These are phyloP conservation scores for Yamadazyma tumulicola DNA, from an alignment of 805 yeast genomes.

Conservation along the genomic window DNA sequence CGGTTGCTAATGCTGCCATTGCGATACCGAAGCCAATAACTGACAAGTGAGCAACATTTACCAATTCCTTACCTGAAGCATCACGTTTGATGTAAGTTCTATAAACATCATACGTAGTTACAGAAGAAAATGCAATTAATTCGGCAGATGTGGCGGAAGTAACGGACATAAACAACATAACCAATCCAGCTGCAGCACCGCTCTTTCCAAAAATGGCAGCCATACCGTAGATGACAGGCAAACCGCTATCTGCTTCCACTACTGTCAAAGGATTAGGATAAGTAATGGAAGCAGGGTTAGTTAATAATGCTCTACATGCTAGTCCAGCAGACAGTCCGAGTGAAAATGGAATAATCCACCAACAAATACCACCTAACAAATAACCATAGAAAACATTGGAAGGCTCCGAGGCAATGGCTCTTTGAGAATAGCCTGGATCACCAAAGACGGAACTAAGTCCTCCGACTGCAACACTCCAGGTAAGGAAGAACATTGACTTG, in stretches of 20 bases:
- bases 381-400: constrained; percentile 20
- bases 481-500: constrained; percentile 10
- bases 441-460: constrained; percentile 23
- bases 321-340: constrained; percentile 31
- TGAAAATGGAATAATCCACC: constrained; percentile 25
- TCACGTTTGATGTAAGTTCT: constrained; percentile 21
- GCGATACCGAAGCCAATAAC: constrained; percentile 21
- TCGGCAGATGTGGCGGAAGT: constrained; percentile 42
- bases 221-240: constrained; percentile 19
- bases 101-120: constrained; percentile 24
- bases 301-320: constrained; percentile 32
- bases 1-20: constrained; percentile 16
- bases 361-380: constrained; percentile 20
- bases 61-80: constrained; percentile 22
- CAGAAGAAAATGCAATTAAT: constrained; percentile 38
- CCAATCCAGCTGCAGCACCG: constrained; percentile 25
- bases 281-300: constrained; percentile 13
- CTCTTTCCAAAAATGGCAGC: constrained; percentile 22
- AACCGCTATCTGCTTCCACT: constrained; percentile 18
- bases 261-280: constrained; percentile 16
- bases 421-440: constrained; percentile 24
- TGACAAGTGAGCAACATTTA: constrained; percentile 17
- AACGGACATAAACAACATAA: constrained; percentile 37
- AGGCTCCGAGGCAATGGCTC: constrained; percentile 24
- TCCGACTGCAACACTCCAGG: constrained; percentile 15